Conservation (phyloP, 116 monocot genomes). For the Cymodocea nodosa region DNA sequence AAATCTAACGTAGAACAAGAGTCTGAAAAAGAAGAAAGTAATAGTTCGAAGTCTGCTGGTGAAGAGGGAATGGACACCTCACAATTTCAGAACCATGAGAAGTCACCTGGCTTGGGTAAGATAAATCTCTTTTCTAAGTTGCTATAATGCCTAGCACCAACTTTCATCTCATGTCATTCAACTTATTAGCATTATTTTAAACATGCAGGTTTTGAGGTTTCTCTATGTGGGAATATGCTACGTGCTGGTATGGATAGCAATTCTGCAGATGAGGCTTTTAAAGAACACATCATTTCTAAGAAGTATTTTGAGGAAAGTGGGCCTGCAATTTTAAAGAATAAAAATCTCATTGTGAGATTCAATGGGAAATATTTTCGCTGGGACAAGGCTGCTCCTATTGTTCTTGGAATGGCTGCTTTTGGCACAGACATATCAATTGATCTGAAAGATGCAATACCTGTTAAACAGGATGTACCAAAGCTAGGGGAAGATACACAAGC, state of each 20-base stretch:
- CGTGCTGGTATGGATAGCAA: slow-evolving; percentile 49
- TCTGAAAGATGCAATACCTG: slow-evolving; percentile 40
- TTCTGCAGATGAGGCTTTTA: slow-evolving; percentile 62
- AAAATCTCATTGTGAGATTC: slow-evolving; percentile 62
- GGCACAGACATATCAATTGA: slow-evolving; percentile 42
- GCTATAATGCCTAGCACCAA: no score
- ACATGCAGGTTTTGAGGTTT: slow-evolving; percentile 63
- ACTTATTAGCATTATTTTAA: not conserved
- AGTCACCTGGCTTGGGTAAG: slow-evolving; percentile 33
- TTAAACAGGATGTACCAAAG: slow-evolving; percentile 29
- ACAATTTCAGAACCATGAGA: slow-evolving; percentile 5
- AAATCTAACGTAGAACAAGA: slow-evolving; percentile 1
- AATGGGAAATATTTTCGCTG: slow-evolving; percentile 51
- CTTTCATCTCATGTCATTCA: not conserved
- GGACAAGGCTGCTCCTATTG: slow-evolving; percentile 55
- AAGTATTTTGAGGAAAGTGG: slow-evolving; percentile 58
- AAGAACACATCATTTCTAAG: slow-evolving; percentile 45
- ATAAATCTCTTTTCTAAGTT: not conserved
- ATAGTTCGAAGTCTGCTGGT: slow-evolving; percentile 12
- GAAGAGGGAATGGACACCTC: slow-evolving; percentile 23
- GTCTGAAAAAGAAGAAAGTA: slow-evolving; percentile 1
- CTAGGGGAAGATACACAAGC: slow-evolving; percentile 21
- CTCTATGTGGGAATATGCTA: slow-evolving; percentile 71
- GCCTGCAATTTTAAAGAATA: slow-evolving; percentile 50
- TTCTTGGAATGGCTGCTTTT: slow-evolving; percentile 69